Evolutionary conservation across 352 stramenopile genomes (phyloP).

Genomic region (Globisporangium takayamanum): DNA sequence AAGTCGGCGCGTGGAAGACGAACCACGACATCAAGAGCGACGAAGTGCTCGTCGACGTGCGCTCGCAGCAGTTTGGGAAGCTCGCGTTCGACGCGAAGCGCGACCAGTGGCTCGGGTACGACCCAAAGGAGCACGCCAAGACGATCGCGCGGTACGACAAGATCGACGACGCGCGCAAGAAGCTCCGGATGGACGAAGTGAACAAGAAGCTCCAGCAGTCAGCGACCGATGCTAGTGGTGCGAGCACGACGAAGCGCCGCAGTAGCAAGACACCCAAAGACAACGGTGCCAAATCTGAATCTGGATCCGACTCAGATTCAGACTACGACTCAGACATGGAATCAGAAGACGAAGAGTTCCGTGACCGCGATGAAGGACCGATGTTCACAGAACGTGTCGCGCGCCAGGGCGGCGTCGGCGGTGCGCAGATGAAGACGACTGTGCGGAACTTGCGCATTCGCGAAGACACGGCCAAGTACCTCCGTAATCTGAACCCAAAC

Average conservation of each 20-base stretch:
- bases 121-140: constrained; percentile 70
- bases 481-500: constrained; percentile 97
- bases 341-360: constrained; percentile 90
- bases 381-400: constrained; percentile 93
- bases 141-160: constrained; percentile 80
- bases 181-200: constrained; percentile 70
- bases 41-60: constrained; percentile 80
- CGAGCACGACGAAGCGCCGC: constrained; percentile 17
- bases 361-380: constrained; percentile 87
- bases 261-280: constrained; percentile 22
- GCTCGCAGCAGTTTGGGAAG: constrained; percentile 88
- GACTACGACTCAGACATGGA: constrained; percentile 85
- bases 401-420: constrained; percentile 93
- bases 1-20: constrained; percentile 90
- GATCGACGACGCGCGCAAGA: constrained; percentile 73
- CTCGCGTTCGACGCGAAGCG: constrained; percentile 97
- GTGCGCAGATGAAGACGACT: constrained; percentile 97
- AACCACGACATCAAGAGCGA: constrained; percentile 86
- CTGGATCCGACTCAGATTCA: constrained; percentile 84
- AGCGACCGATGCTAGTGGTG: constrained; percentile 11
- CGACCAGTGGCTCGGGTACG: constrained; percentile 96
- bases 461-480: constrained; percentile 99
- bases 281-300: constrained; percentile 15
- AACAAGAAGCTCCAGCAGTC: constrained; percentile 63
- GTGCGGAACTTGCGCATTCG: constrained; percentile 98